Conservation (phyloP, 139 green algal species). For the Chlamydomonas urium region DNA sequence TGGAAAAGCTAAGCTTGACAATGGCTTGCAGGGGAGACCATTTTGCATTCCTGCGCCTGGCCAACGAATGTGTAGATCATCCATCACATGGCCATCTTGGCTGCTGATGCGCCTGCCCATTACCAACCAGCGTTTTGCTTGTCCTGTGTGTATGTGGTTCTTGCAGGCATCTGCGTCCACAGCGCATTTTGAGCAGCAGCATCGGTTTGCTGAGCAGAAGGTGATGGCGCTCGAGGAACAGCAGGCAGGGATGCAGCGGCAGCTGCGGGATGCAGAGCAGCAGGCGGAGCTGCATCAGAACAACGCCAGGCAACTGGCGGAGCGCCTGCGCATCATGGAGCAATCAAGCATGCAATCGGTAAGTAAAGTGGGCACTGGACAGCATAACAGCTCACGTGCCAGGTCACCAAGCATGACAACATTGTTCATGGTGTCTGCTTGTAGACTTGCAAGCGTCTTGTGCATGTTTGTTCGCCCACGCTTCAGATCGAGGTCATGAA, state of each 20-base stretch:
- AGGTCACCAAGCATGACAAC: neutral
- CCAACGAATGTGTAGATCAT: no score
- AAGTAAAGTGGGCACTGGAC: neutral
- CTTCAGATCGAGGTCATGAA: slow-evolving; percentile 17
- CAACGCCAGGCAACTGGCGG: neutral
- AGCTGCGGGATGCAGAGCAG: neutral
- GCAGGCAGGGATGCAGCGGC: neutral
- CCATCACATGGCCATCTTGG: no score
- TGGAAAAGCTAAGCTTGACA: neutral
- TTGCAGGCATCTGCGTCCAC: no score
- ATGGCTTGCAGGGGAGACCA: neutral
- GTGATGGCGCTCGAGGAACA: neutral
- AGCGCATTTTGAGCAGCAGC: neutral
- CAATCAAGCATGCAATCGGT: slow-evolving; percentile 7
- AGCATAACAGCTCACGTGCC: neutral
- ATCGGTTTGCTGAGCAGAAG: neutral
- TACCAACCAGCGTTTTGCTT: no score
- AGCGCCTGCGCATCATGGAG: slow-evolving; percentile 2
- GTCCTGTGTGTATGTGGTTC: no score
- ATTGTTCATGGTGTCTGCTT: neutral
- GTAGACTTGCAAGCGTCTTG: neutral
- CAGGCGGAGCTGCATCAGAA: neutral
- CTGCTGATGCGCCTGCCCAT: no score
- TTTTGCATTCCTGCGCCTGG: no score
- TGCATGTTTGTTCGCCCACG: neutral